Percentiles rank a stretch among this genome's conserved stretches.
phyloP scores from a whole-genome alignment of 2,329 filamentous ascomycete species.

The Alternaria postmessia region DNA sequence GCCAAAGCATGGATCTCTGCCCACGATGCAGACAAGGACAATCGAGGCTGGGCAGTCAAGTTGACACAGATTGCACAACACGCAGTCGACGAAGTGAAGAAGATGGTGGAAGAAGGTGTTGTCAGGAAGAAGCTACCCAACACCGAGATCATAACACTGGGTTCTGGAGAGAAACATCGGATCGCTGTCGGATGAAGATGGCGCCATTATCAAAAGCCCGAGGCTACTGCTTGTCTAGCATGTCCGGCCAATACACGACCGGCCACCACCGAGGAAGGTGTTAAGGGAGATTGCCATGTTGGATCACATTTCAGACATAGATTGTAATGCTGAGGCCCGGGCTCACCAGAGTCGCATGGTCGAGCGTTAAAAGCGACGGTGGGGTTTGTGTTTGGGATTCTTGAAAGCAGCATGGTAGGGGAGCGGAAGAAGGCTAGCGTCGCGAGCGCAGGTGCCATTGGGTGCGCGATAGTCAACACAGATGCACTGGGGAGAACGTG shows the following conservation, averaged over 20 bases:
- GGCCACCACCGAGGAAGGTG: neutral
- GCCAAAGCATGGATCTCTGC: slow-evolving; percentile 68
- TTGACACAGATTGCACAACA: slow-evolving; percentile 58
- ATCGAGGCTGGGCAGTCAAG: slow-evolving; percentile 61
- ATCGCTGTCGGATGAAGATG: slow-evolving; percentile 27
- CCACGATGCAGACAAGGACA: slow-evolving; percentile 68
- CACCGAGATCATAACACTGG: slow-evolving; percentile 32
- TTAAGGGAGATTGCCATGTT: neutral
- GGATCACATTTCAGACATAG: neutral
- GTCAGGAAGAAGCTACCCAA: slow-evolving; percentile 17
- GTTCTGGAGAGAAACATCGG: slow-evolving; percentile 31
- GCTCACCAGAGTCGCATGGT: neutral
- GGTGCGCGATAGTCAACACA: neutral
- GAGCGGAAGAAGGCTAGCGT: neutral
- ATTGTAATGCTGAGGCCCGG: neutral
- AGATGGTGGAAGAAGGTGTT: slow-evolving; percentile 33
- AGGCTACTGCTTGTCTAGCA: neutral
- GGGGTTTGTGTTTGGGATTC: neutral
- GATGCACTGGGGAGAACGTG: neutral
- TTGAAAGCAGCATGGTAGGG: slow-evolving; percentile 1
- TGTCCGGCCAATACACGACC: neutral
- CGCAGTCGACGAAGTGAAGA: slow-evolving; percentile 40
- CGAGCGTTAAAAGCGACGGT: neutral
- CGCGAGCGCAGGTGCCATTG: neutral
- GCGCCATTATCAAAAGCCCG: neutral